Conservation (phyloP, 352 stramenopile genomes). For the Globisporangium heterothallicum region DNA sequence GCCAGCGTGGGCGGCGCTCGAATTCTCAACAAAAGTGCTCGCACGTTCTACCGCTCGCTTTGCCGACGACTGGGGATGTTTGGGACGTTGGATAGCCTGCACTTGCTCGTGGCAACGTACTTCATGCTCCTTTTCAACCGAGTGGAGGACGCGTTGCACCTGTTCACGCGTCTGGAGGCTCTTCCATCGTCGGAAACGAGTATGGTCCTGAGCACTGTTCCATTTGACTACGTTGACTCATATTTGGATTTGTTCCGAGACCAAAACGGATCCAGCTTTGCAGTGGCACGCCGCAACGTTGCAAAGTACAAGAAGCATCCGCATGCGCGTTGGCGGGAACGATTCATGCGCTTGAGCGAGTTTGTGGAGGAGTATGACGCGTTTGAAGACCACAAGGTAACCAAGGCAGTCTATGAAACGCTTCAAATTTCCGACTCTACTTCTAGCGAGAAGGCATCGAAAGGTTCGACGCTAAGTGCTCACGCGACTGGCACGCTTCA, state of each 20-base stretch:
- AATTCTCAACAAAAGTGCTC: constrained; percentile 32
- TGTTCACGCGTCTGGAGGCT: constrained; percentile 25
- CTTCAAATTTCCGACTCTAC: background rate
- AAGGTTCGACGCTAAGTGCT: background rate
- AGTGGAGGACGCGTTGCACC: constrained; percentile 23
- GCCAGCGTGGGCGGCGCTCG: constrained; percentile 15
- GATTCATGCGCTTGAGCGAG: constrained; percentile 34
- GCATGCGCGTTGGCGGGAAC: constrained; percentile 37
- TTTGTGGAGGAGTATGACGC: constrained; percentile 44
- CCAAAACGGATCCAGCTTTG: constrained; percentile 17
- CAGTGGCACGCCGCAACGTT: constrained; percentile 28
- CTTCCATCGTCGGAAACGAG: background rate
- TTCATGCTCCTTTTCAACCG: constrained; percentile 48
- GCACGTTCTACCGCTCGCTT: constrained; percentile 32
- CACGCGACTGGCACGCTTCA: background rate
- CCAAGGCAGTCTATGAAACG: background rate
- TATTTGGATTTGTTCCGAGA: constrained; percentile 57
- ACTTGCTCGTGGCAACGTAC: constrained; percentile 41
- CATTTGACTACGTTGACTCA: constrained; percentile 51
- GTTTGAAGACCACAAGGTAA: constrained; percentile 18
- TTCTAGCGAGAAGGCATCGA: constrained; percentile 3
- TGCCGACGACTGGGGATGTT: constrained; percentile 35
- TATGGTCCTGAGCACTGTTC: constrained; percentile 24
- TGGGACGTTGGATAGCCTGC: constrained; percentile 15
- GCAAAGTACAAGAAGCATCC: constrained; percentile 30